Base-by-base conservation (phyloP, 2,329 filamentous ascomycete species). In the Sclerotinia spermophila region DNA sequence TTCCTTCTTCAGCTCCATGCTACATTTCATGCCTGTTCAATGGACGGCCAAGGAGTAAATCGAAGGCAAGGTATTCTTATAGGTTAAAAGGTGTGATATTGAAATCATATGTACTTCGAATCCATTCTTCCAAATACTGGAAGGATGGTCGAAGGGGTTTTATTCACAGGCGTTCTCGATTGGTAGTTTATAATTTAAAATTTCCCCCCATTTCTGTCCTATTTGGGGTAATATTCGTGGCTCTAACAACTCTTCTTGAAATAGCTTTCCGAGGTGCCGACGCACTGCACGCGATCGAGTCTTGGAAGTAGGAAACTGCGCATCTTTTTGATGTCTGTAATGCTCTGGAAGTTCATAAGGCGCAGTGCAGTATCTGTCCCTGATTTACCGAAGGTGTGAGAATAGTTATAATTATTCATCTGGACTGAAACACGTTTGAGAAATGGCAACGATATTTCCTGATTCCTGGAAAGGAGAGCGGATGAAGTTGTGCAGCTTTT, bases 81-180 rank as follows among this genome's bases (percentile, higher is more conserved):
- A 53, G 62, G 62, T 8, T 17, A n/a, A 15, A 30, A 17, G 1
- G 62, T 53, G 62, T 66, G 62, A 66, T 66, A 66, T 53, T 24
- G 62, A 66, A 38, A 66, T 42, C n/a, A 48, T 13, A 53, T 42
- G 48, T 66, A 45, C 62, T 53, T 40, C 62, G 27, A 11, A 30
- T 35, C n/a, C 15, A 38, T 53, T 53, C 45, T 38, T 38, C 33
- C 44, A 38, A 27, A 38, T 51, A n/a, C 21, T 51, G 19, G 21
- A 64, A 44, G 61, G 61, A 64, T 64, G 44, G 38, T 64, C 30
- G 44, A 51, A 35, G 44, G 15, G 53, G 53, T 40, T 40, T 21
- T 19, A 30, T 40, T 0, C 17, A 30, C 45, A 53, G 33, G 45
- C 45, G n/a, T 6, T 53, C 33, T 30, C 30, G 48, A 53, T 53